A percentile compares a stretch with the other conserved stretches of the same genome.
Conservation (phyloP, 192 early-diverging fungal species). For the Linnemannia schmuckeri region DNA sequence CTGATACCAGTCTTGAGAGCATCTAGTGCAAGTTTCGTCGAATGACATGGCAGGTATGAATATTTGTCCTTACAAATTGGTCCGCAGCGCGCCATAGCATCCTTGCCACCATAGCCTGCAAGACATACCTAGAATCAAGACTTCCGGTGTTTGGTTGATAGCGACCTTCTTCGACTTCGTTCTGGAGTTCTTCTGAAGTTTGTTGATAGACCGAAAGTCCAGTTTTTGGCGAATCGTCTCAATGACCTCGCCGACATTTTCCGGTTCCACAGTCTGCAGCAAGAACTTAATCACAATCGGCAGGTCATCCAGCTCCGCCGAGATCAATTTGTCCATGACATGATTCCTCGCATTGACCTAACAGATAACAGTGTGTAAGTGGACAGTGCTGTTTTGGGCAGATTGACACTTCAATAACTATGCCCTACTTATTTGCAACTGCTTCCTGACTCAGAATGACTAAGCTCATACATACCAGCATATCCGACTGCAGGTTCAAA, state of each 20-base stretch:
- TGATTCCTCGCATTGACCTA: slow-evolving; percentile 65
- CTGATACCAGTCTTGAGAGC: slow-evolving; percentile 74
- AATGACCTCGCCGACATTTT: slow-evolving; percentile 63
- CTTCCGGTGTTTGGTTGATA: slow-evolving; percentile 57
- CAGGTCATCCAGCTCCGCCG: slow-evolving; percentile 78
- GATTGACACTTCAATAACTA: neutral
- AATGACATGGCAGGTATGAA: neutral
- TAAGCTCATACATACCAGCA: slow-evolving; percentile 43
- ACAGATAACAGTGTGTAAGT: slow-evolving; percentile 12
- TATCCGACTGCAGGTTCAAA: slow-evolving; percentile 66
- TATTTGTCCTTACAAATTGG: neutral
- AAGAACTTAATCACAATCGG: slow-evolving; percentile 81
- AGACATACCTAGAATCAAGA: slow-evolving; percentile 62
- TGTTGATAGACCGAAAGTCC: slow-evolving; percentile 73
- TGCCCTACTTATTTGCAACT: neutral
- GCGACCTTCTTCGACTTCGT: slow-evolving; percentile 13
- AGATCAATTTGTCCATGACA: slow-evolving; percentile 71
- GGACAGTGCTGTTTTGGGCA: neutral
- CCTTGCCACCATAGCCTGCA: neutral
- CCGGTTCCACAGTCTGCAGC: slow-evolving; percentile 70
- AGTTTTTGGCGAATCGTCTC: slow-evolving; percentile 69
- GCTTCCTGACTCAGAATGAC: neutral
- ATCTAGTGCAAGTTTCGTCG: slow-evolving; percentile 56
- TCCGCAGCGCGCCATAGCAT: neutral
- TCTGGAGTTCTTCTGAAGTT: slow-evolving; percentile 47